Conservation (phyloP, 2,329 filamentous ascomycete species). For the Xylaria sp. region DNA sequence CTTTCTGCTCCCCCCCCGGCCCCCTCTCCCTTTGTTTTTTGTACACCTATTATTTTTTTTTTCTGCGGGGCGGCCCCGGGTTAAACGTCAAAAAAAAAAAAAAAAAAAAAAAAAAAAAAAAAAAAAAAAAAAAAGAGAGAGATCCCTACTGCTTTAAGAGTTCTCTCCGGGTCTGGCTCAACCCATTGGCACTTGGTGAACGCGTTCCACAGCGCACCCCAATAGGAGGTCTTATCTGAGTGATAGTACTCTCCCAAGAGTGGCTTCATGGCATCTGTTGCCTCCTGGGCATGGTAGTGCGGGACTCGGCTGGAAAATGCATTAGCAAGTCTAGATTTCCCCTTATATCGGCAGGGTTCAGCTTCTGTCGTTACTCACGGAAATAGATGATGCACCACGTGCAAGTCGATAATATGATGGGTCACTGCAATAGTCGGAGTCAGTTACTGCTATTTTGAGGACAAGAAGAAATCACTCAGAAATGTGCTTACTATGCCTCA, state of each 20-base stretch:
- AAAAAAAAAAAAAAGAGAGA: background rate
- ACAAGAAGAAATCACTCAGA: background rate
- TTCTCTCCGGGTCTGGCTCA: constrained; percentile 52
- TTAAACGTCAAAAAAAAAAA: too few species aligned
- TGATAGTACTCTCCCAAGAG: constrained; percentile 67
- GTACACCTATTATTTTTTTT: too few species aligned
- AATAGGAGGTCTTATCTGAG: constrained; percentile 57
- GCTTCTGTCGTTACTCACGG: constrained; percentile 53
- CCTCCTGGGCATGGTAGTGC: constrained; percentile 70
- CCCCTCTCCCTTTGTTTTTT: too few species aligned
- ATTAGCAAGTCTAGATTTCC: background rate
- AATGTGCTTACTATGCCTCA: constrained; percentile 57
- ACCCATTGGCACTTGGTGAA: constrained; percentile 62
- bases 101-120: background rate
- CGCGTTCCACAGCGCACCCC: constrained; percentile 58
- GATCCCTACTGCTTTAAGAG: constrained; percentile 35
- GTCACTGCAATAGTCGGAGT: constrained; percentile 54
- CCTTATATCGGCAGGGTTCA: background rate
- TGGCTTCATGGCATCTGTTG: constrained; percentile 66
- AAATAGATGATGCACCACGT: constrained; percentile 73
- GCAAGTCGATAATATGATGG: constrained; percentile 73
- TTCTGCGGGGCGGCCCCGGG: too few species aligned
- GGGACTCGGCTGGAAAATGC: constrained; percentile 58
- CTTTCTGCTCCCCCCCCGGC: too few species aligned
- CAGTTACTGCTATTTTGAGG: background rate